Base-by-base conservation (phyloP, 73 alveolate genomes). In the Paramecium octaurelia region DNA sequence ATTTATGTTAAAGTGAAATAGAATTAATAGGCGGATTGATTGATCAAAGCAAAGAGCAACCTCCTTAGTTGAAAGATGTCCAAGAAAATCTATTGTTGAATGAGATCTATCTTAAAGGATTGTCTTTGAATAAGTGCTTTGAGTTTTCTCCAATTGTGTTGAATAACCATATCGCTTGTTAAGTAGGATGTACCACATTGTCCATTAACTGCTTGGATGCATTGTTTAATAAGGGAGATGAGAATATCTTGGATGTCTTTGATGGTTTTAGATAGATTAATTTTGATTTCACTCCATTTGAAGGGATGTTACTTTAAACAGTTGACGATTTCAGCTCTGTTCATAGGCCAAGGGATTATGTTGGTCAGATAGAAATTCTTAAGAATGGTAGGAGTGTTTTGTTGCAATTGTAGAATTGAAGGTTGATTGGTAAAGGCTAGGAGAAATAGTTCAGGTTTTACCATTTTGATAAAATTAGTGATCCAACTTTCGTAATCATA, bases 401-500 rank as follows among this genome's bases (percentile, higher is more conserved):
- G 21, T 80, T 48, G 24, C 6, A 42, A n/a, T 27, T 18, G 34
- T 18, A 80, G 18, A 6, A 80, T 44, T 24, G 70, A 43, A 21
- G 91, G 46, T 44, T 48, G 16, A 44, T 80, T 80, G 16, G 57
- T 80, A 21, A 80, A 80, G 8, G 57, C 91, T 3, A 80, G 57
- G 12, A 42, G 35, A 48, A 80, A 80, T 80, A 80, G 8, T 10
- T 42, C 91, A n/a, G 91, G 91, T 80, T 80, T 80, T 8, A 18
- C n/a, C 0, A 80, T 80, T 80, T 80, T 80, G 5, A 80, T 46
- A 42, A 21, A 80, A 80, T 80, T 80, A 20, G 46, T 24, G 14
- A 80, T 80, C 91, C 91, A 80, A 80, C 76, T n/a, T 80, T 80
- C 91, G 44, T 80, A 80, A 80, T 80, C 91, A 44, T 44, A 46